Evolutionary conservation across 495 filamentous ascomycete species (phyloP), one percentile per base, ranked within the genome.

Genomic region (Lophiostoma macrostomum): DNA sequence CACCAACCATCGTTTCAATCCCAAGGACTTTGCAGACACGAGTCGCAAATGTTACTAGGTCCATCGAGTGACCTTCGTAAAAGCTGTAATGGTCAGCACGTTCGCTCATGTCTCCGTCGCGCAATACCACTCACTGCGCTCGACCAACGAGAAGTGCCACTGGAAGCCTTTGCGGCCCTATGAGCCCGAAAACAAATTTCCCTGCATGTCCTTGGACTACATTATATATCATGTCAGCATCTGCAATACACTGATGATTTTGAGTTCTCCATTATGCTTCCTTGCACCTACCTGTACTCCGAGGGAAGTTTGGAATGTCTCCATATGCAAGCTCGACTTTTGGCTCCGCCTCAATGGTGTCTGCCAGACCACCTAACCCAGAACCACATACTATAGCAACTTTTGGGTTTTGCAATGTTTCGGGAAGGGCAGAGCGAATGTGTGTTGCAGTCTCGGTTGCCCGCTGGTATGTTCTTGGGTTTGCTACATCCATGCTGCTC

Each of bases 381-480:
- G 83, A 86, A 16, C 86, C 86, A 65, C 86, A 88, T 31, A 89
- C 78, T 54, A 90, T 85, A 12, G 81, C 86, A 46, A 88, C 72
- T 36, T 70, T 68, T 18, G 85, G 85, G 11, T 69, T 61, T 42
- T 74, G 69, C 22, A 88, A 61, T 8, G 59, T 39, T 22, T 63
- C 50, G 10, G 81, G 80, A 13, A 80, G 54, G 12, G 42, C 31
- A 12, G 53, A 32, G 16, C 60, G 64, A 1, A 73, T 47, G 42
- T 51, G 57, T 12, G 40, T 19, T n/a, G 53, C 60, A 0, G 70
- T 69, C 40, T 71, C 67, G 27, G 47, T 61, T 3, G 65, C 67
- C 8, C 56, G 63, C 28, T 61, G 31, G 63, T 58, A 70, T 32
- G 55, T 28, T 22, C 13, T 52, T 24, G 51, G 46, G 12, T 46